These are phyloP conservation scores for Xerocomus spinulosus DNA, from an alignment of 768 basidiomycete species.

Conservation along the genomic window DNA sequence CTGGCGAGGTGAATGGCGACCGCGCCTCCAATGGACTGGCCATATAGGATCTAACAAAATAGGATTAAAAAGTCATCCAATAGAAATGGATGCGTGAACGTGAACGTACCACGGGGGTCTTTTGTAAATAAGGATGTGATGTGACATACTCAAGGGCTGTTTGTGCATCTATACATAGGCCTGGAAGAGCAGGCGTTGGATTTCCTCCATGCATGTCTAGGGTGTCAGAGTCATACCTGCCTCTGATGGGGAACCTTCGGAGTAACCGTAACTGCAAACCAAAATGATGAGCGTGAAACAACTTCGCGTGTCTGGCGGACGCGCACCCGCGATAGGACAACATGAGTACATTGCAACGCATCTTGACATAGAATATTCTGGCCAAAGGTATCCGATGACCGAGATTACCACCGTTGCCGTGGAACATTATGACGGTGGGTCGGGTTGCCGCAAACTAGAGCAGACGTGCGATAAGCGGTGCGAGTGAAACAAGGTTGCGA, in stretches of 20 bases:
- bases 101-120: conserved; percentile 60
- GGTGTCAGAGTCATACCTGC: conserved; percentile 46
- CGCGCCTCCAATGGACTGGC: conserved; percentile 89
- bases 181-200: conserved; percentile 32
- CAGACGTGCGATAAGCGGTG: background rate
- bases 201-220: background rate
- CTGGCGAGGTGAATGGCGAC: conserved; percentile 87
- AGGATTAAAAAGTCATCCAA: no score
- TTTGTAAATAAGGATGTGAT: conserved; percentile 55
- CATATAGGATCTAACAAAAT: conserved; percentile 60
- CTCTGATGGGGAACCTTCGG: conserved; percentile 84
- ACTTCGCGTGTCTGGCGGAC: background rate
- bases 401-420: conserved; percentile 83
- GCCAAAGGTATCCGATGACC: conserved; percentile 92
- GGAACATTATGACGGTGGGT: conserved; percentile 91
- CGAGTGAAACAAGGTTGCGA: background rate
- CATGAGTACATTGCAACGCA: conserved; percentile 94
- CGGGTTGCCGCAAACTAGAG: conserved; percentile 44
- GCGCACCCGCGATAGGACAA: conserved; percentile 86
- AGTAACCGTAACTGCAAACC: conserved; percentile 70
- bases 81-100: background rate
- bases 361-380: conserved; percentile 69
- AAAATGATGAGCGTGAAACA: background rate
- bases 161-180: conserved; percentile 81
- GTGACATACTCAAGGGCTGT: conserved; percentile 72